Base-by-base conservation (phyloP, 208 protist species). In the Wallacemonas rigidus region DNA sequence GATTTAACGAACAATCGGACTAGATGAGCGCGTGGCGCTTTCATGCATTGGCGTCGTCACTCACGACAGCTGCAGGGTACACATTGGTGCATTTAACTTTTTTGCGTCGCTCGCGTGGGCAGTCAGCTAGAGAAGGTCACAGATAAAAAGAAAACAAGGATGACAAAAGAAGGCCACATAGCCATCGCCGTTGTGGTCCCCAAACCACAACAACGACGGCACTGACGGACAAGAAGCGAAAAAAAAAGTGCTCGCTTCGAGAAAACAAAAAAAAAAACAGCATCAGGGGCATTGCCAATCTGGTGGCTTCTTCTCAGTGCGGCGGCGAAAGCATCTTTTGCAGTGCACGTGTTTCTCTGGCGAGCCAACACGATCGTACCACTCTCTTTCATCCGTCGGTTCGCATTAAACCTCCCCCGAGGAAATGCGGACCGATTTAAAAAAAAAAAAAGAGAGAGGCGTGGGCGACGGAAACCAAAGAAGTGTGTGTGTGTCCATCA, bases 211-310 rank as follows among this genome's bases (percentile, higher is more conserved):
- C 36, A 62, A 4, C 35, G 47, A 51, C 47, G 47, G 47, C 0
- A 14, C 11, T 15, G 14, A 51, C 47, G 47, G 11, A 51, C 7
- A 51, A 51, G 11, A 51, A 38, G 8, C 15, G 43, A 62, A 62
- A 62, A 15, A 62, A 62, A 1, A 62, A 41, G n/a, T 56, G 51
- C 14, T 5, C 26, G 7, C 15, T 7, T 58, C 1, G 53, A 58
- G 9, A 58, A 58, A 58, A 62, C 38, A 43, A 62, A 56, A 26
- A 56, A n/a, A 56, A 56, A 6, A n/a, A 58, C 53, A 58, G 26
- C 9, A 26, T 26, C 26, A 50, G 12, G 12, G 12, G 45, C 1
- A 50, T 12, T 6, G 6, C 8, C 12, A 12, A 6, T 50, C 45
- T 12, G 6, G 45, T 50, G 45, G 6, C 8, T 50, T 12, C 8